Conservation (phyloP, 2,329 filamentous ascomycete genomes). For the Fusarium begoniae region DNA sequence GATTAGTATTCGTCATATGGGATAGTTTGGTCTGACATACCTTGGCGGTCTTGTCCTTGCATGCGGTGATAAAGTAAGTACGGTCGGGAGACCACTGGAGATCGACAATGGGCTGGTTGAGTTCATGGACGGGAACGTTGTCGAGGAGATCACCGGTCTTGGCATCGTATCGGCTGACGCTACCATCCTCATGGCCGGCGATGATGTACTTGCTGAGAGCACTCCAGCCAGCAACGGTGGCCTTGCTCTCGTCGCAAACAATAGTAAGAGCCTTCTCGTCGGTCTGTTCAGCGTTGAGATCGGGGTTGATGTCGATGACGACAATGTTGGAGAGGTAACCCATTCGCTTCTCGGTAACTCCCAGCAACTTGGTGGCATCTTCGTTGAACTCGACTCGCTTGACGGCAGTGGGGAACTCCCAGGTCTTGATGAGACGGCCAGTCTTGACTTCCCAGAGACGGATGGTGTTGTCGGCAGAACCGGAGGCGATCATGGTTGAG, state of each 20-base stretch:
- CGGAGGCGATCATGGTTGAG: slow-evolving; percentile 89
- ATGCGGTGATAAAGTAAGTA: slow-evolving; percentile 98
- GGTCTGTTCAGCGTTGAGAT: slow-evolving; percentile 83
- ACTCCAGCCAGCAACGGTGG: slow-evolving; percentile 96
- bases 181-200: slow-evolving; percentile 95
- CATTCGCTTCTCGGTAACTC: slow-evolving; percentile 98
- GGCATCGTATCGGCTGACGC: slow-evolving; percentile 87
- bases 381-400: slow-evolving; percentile 98
- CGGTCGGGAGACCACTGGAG: slow-evolving; percentile 94
- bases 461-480: slow-evolving; percentile 98
- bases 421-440: slow-evolving; percentile 92
- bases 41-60: slow-evolving; percentile 97
- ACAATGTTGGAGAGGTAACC: slow-evolving; percentile 94
- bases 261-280: slow-evolving; percentile 87
- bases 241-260: slow-evolving; percentile 94
- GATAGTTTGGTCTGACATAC: slow-evolving; percentile 52
- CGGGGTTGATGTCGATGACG: slow-evolving; percentile 87
- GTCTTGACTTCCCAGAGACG: slow-evolving; percentile 96
- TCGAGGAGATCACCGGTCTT: slow-evolving; percentile 88
- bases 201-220: slow-evolving; percentile 96
- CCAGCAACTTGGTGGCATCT: slow-evolving; percentile 88
- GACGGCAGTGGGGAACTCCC: slow-evolving; percentile 96
- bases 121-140: slow-evolving; percentile 86
- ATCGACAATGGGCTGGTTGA: slow-evolving; percentile 84
- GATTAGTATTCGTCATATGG: slow-evolving; percentile 13